Percentiles rank a stretch among this genome's conserved stretches.
phyloP scores from a whole-genome alignment of 768 basidiomycete species.

The Neoboletus brunneissimus region DNA sequence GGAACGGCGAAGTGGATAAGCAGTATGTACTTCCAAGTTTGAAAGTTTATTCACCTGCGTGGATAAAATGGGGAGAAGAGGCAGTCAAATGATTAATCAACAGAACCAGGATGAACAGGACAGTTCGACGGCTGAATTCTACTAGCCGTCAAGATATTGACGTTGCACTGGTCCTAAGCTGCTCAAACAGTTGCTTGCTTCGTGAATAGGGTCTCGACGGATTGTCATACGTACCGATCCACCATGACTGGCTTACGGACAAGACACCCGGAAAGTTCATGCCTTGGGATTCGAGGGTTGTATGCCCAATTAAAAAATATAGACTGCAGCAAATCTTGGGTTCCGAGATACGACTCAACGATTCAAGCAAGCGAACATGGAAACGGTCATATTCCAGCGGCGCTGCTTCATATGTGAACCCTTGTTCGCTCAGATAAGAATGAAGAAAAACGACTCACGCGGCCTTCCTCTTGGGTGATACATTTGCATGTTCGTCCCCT shows the following conservation, averaged over 20 bases:
- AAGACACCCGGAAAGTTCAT: not conserved
- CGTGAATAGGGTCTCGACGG: not conserved
- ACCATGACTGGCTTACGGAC: not conserved
- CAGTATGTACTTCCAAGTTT: not conserved
- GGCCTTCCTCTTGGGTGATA: slow-evolving; percentile 17
- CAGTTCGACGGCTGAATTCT: not conserved
- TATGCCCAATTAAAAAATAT: slow-evolving; percentile 12
- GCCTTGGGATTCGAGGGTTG: not conserved
- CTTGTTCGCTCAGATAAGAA: not conserved
- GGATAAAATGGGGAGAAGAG: not conserved
- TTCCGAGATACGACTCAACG: slow-evolving; percentile 4
- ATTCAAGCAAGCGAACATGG: slow-evolving; percentile 4
- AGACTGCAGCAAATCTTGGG: slow-evolving; percentile 5
- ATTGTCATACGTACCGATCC: not conserved
- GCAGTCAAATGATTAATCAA: slow-evolving; percentile 2
- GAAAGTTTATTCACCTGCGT: slow-evolving; percentile 17
- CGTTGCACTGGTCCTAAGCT: not conserved
- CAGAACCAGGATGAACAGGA: not conserved
- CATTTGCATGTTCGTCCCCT: slow-evolving; percentile 6
- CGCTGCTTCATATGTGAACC: slow-evolving; percentile 12
- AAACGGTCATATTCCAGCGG: slow-evolving; percentile 12
- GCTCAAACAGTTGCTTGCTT: not conserved
- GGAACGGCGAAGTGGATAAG: slow-evolving; percentile 8
- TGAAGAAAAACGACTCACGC: slow-evolving; percentile 18
- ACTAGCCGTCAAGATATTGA: not conserved